Base-by-base conservation (phyloP, 306 rosid genomes). In the Mimosa pudica region DNA sequence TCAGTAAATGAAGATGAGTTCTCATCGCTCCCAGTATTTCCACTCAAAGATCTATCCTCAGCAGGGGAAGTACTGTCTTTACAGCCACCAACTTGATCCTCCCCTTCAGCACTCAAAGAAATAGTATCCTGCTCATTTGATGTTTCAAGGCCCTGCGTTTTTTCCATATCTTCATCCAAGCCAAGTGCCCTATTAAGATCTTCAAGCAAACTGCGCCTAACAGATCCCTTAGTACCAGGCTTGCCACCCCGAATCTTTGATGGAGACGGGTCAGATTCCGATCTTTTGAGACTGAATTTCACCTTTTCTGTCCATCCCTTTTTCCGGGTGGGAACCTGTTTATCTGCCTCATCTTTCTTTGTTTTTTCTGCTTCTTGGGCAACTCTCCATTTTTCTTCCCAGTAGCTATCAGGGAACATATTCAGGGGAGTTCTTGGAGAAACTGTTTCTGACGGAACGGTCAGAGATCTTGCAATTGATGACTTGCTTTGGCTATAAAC, bases 331-430 rank as follows among this genome's bases (percentile, higher is more conserved):
- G 92, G 87, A 85, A 79, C 82, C 83, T 76, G 86, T 74, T 83
- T 85, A 74, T 71, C 80, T 73, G 58, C 75, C 74, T 36, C 80
- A 78, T 80, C 86, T 84, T 89, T 79, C 79, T 75, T 85, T 36
- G n/a, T 76, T 78, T 93, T 97, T 89, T 91, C 96, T 67, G 92
- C 91, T 86, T 78, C 83, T 41, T 91, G 98, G 46, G 74, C 82
- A 71, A 89, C 94, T 89, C 98, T 93, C 99, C 99, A 96, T 85
- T 93, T 91, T 86, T 96, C 99, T 83, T 96, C 99, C 99, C 99
- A 96, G 77, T 96, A 96, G 81, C 98, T 91, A 77, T 93, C 98
- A 64, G 94, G 91, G 44, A 85, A 63, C 58, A 82, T 75, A 83
- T 71, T 88, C 78, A 96, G 78, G 52, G 96, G 96, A 69, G 93